Evolutionary conservation across 1,139 yeast species (phyloP).

Genomic region (Pichia sp.): DNA sequence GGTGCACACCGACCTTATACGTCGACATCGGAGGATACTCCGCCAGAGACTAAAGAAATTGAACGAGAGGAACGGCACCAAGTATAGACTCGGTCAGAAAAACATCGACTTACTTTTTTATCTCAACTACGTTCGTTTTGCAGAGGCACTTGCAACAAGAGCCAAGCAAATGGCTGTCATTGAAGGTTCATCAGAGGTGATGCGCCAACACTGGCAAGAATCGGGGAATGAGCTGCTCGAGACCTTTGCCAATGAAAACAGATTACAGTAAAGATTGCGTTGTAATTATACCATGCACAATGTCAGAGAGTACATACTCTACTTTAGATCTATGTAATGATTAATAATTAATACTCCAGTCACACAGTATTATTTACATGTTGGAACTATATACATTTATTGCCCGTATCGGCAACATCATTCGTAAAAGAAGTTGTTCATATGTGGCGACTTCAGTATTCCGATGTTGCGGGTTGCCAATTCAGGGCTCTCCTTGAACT

Average conservation of each 20-base stretch:
- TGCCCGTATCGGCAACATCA: slow-evolving; percentile 3
- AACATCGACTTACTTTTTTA: slow-evolving; percentile 38
- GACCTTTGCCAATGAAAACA: slow-evolving; percentile 26
- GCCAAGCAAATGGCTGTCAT: slow-evolving; percentile 32
- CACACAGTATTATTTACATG: neutral
- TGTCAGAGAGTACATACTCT: neutral
- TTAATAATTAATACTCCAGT: neutral
- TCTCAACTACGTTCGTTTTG: slow-evolving; percentile 44
- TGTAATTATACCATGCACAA: neutral
- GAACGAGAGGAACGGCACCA: slow-evolving; percentile 7
- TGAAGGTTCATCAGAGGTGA: slow-evolving; percentile 37
- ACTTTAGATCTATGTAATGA: neutral
- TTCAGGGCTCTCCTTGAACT: slow-evolving; percentile 79
- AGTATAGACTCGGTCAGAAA: slow-evolving; percentile 18
- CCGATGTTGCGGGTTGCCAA: slow-evolving; percentile 67
- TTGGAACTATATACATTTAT: slow-evolving; percentile 8
- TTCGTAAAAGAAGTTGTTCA: slow-evolving; percentile 31
- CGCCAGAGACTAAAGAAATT: slow-evolving; percentile 10
- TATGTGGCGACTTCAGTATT: slow-evolving; percentile 36
- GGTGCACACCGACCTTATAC: slow-evolving; percentile 13
- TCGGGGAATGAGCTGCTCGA: slow-evolving; percentile 30
- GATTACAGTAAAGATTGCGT: neutral
- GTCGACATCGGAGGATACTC: slow-evolving; percentile 16
- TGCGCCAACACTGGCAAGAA: slow-evolving; percentile 33
- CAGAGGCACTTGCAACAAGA: slow-evolving; percentile 37